Conservation (phyloP, 495 filamentous ascomycete genomes). For the Penicillium odoratum region DNA sequence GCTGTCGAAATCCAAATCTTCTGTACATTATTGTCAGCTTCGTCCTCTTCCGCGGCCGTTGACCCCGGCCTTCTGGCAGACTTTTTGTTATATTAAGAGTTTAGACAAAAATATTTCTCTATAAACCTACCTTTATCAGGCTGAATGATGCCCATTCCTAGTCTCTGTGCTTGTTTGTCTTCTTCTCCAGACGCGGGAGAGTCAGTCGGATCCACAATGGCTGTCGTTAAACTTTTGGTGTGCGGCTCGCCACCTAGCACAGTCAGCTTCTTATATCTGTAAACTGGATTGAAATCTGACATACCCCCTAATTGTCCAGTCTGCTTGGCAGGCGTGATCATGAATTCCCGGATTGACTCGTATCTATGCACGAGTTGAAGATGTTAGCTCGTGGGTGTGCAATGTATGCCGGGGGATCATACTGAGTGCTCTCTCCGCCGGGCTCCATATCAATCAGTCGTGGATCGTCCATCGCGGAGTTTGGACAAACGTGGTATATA, state of each 20-base stretch:
- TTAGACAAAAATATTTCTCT: slow-evolving; percentile 31
- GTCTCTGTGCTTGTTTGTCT: slow-evolving; percentile 28
- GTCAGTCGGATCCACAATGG: slow-evolving; percentile 10
- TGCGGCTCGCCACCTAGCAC: slow-evolving; percentile 24
- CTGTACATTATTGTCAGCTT: slow-evolving; percentile 49
- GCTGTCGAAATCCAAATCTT: slow-evolving; percentile 36
- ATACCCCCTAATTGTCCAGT: slow-evolving; percentile 61
- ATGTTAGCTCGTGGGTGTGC: neutral
- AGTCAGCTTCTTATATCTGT: slow-evolving; percentile 1
- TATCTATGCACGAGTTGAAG: slow-evolving; percentile 46
- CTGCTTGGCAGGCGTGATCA: slow-evolving; percentile 50
- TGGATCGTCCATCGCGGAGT: slow-evolving; percentile 28
- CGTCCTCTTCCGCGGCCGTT: slow-evolving; percentile 25
- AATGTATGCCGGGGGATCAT: slow-evolving; percentile 12
- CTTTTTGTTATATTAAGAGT: slow-evolving; percentile 35
- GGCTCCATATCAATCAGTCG: slow-evolving; percentile 60
- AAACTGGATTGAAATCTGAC: slow-evolving; percentile 1
- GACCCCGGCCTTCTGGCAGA: slow-evolving; percentile 8
- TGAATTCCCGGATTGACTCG: slow-evolving; percentile 55
- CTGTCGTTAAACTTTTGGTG: slow-evolving; percentile 33
- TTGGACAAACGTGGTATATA: neutral
- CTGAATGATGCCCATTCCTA: slow-evolving; percentile 28
- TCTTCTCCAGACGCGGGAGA: slow-evolving; percentile 23
- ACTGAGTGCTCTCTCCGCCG: slow-evolving; percentile 66
- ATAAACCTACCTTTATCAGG: slow-evolving; percentile 37